A percentile compares a stretch with the other conserved stretches of the same genome.
phyloP scores from a whole-genome alignment of 106 monocot genomes.

The Hemerocallis citrina region DNA sequence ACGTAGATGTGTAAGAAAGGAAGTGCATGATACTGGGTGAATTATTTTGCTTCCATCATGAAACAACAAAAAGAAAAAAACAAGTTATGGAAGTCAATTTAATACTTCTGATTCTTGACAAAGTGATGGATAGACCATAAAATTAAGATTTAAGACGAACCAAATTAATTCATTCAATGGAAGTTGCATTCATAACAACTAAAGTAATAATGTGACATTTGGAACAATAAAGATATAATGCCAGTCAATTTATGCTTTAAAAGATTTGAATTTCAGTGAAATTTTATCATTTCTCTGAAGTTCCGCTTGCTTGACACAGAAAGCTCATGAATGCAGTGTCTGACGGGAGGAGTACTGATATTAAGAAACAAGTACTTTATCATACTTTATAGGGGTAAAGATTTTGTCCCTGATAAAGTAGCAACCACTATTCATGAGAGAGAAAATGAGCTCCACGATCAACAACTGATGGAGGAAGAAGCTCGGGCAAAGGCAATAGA shows the following conservation, averaged over 20 bases:
- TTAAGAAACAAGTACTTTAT: conserved; percentile 86
- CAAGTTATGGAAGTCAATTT: too few relatives aligned
- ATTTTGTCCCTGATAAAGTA: conserved; percentile 66
- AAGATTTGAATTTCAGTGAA: background rate
- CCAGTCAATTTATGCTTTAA: background rate
- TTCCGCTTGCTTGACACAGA: conserved; percentile 36
- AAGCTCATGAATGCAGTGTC: conserved; percentile 69
- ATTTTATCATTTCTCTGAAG: conserved; percentile 16
- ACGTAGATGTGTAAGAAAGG: too few relatives aligned
- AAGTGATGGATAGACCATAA: too few relatives aligned
- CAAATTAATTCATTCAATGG: too few relatives aligned
- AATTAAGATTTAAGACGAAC: too few relatives aligned
- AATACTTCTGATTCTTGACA: too few relatives aligned
- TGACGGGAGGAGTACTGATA: conserved; percentile 89
- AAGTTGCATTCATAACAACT: too few relatives aligned
- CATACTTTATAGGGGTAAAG: conserved; percentile 90
- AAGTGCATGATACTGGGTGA: too few relatives aligned
- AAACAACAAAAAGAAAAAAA: too few relatives aligned
- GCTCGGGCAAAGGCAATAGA: conserved; percentile 38
- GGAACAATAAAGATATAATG: too few relatives aligned
- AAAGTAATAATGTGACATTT: too few relatives aligned
- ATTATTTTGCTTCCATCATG: too few relatives aligned
- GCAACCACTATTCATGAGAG: conserved; percentile 49
- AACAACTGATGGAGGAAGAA: conserved; percentile 66
- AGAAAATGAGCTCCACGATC: conserved; percentile 40